Percentiles rank a stretch among this genome's conserved stretches.
Evolutionary conservation across 164 flowering plant genomes (phyloP).

Genomic region (Vitis cinerea): DNA sequence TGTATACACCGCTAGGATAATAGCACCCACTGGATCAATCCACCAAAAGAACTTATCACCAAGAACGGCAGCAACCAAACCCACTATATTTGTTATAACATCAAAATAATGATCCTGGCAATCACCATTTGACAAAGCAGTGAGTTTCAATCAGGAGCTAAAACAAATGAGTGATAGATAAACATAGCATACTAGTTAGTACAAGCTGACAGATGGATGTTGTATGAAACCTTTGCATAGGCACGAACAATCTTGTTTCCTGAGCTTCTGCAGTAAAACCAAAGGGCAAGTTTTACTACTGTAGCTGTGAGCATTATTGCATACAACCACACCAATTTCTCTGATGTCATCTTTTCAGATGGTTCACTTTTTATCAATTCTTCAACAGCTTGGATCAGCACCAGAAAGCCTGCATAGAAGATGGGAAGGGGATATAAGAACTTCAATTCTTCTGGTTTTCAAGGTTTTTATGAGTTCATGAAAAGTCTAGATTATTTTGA

Average conservation of each 20-base stretch:
- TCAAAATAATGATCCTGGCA: slow-evolving; percentile 78
- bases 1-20: slow-evolving; percentile 61
- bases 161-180: too few species aligned
- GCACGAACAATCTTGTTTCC: slow-evolving; percentile 71
- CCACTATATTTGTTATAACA: slow-evolving; percentile 71
- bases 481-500: too few species aligned
- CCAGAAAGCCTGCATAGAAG: slow-evolving; percentile 57
- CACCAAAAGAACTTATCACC: slow-evolving; percentile 73
- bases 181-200: too few species aligned
- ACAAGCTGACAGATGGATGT: neutral
- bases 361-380: slow-evolving; percentile 42
- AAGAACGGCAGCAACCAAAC: slow-evolving; percentile 67
- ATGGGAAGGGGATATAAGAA: neutral
- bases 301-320: slow-evolving; percentile 66
- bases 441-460: too few species aligned
- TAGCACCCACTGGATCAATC: slow-evolving; percentile 78
- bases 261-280: slow-evolving; percentile 69
- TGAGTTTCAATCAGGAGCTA: too few species aligned
- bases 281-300: slow-evolving; percentile 54
- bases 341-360: slow-evolving; percentile 41
- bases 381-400: slow-evolving; percentile 63
- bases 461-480: too few species aligned
- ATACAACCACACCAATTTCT: slow-evolving; percentile 57
- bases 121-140: too few species aligned
- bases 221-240: slow-evolving; percentile 55